These are phyloP conservation scores for Zygosaccharomyces rouxii DNA, from an alignment of 805 yeast genomes.

Conservation along the genomic window DNA sequence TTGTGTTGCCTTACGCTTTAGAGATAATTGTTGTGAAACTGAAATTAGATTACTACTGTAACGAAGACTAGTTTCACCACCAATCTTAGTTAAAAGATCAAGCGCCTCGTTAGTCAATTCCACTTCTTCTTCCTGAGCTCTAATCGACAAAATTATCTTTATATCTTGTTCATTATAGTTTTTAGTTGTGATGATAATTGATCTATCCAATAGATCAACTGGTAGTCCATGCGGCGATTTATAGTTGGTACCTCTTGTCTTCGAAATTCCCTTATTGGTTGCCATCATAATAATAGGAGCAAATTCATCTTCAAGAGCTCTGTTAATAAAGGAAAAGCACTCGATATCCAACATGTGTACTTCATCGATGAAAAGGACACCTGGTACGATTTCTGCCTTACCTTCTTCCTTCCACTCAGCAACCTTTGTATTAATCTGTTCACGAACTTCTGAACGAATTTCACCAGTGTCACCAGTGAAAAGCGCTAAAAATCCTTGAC, in stretches of 20 bases:
- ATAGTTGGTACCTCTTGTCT: constrained; percentile 88
- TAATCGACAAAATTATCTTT: constrained; percentile 75
- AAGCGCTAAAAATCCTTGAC: constrained; percentile 94
- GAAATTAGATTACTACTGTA: constrained; percentile 89
- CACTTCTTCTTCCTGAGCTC: constrained; percentile 93
- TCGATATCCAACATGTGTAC: constrained; percentile 98
- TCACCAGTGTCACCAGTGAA: constrained; percentile 98
- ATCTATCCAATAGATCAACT: constrained; percentile 86
- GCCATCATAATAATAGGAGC: constrained; percentile 98
- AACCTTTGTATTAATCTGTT: constrained; percentile 92
- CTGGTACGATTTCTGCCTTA: constrained; percentile 95
- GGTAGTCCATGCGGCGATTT: constrained; percentile 98
- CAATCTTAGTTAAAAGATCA: constrained; percentile 82
- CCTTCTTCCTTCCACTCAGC: constrained; percentile 99
- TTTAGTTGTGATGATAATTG: constrained; percentile 84
- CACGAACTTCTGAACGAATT: constrained; percentile 90
- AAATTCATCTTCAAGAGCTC: constrained; percentile 94
- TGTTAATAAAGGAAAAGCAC: constrained; percentile 88
- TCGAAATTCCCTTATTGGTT: constrained; percentile 92
- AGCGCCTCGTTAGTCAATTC: constrained; percentile 78
- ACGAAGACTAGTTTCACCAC: constrained; percentile 83
- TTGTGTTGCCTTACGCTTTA: constrained; percentile 61
- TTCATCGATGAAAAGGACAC: constrained; percentile 95
- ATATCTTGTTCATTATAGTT: constrained; percentile 79
- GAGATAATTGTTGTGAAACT: constrained; percentile 82